These are phyloP conservation scores for Amborella trichopoda DNA, from an alignment of 164 flowering plant genomes.

Conservation along the genomic window DNA sequence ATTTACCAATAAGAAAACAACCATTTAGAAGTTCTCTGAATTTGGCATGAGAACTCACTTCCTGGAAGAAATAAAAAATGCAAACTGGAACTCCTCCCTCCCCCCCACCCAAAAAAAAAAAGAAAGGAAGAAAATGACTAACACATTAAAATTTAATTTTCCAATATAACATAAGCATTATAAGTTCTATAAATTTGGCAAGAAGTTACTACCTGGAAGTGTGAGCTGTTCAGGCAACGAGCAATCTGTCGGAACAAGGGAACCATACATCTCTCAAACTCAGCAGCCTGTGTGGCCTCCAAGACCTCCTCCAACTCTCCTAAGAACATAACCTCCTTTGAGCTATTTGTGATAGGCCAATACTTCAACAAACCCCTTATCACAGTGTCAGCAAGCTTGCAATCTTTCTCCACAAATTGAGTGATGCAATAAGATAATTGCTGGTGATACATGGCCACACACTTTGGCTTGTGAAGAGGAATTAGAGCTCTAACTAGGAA, in stretches of 20 bases:
- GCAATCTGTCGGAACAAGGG: conserved; percentile 58
- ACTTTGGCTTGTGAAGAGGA: conserved; percentile 86
- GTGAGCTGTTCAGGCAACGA: conserved; percentile 58
- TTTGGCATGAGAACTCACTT: no score
- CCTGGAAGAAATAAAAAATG: no score
- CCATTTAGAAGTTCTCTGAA: no score
- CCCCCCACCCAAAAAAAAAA: no score
- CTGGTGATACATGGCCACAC: conserved; percentile 68
- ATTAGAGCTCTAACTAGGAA: conserved; percentile 59
- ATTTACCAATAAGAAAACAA: no score
- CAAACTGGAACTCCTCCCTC: no score
- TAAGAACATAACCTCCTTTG: conserved; percentile 77
- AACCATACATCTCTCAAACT: conserved; percentile 72
- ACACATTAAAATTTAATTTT: no score
- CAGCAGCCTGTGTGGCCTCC: conserved; percentile 56
- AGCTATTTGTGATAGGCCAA: conserved; percentile 76
- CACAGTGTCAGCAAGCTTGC: conserved; percentile 76
- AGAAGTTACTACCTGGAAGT: conserved; percentile 89
- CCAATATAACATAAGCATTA: no score
- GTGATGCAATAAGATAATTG: conserved; percentile 71
- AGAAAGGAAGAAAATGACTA: no score
- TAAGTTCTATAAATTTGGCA: no score
- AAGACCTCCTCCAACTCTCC: conserved; percentile 72
- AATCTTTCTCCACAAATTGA: conserved; percentile 85
- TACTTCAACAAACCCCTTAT: conserved; percentile 65